Evolutionary conservation across 1,139 yeast species (phyloP).

Genomic region (Hyphopichia buzzinii): DNA sequence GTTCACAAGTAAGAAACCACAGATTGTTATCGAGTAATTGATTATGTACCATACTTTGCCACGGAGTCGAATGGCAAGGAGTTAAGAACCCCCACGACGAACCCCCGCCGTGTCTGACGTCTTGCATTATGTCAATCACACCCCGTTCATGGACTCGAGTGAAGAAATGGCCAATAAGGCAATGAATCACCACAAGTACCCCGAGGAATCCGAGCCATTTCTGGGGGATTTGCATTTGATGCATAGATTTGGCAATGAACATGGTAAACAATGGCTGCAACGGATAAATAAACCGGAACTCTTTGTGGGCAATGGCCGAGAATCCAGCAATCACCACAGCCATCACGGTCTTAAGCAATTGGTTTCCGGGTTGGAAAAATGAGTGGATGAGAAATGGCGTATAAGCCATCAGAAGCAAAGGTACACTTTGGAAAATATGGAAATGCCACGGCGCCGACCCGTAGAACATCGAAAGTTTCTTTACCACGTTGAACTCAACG

Average conservation of each 20-base stretch:
- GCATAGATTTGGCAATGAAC: slow-evolving; percentile 15
- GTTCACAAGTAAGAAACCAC: slow-evolving; percentile 91
- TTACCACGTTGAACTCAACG: slow-evolving; percentile 70
- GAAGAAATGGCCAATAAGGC: slow-evolving; percentile 50
- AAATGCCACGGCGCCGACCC: slow-evolving; percentile 87
- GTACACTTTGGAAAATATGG: slow-evolving; percentile 79
- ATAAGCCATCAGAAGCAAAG: slow-evolving; percentile 65
- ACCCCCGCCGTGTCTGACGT: slow-evolving; percentile 42
- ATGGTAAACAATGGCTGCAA: slow-evolving; percentile 69
- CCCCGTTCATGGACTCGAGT: slow-evolving; percentile 80
- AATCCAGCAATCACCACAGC: slow-evolving; percentile 49
- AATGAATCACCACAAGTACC: slow-evolving; percentile 35
- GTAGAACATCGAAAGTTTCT: slow-evolving; percentile 75
- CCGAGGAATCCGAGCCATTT: not conserved
- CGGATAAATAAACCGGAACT: slow-evolving; percentile 86
- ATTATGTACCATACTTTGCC: slow-evolving; percentile 82
- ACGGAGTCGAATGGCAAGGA: slow-evolving; percentile 98
- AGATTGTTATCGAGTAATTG: slow-evolving; percentile 32
- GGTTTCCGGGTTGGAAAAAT: slow-evolving; percentile 11
- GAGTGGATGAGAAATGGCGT: slow-evolving; percentile 51
- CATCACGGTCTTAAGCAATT: slow-evolving; percentile 24
- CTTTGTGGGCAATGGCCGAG: slow-evolving; percentile 78
- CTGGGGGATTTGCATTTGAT: not conserved
- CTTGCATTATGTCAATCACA: slow-evolving; percentile 63
- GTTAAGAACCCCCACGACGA: slow-evolving; percentile 75